A percentile compares a stretch with the other conserved stretches of the same genome.
Evolutionary conservation across 2,329 filamentous ascomycete species (phyloP).

Genomic region (Botryotinia convoluta): DNA sequence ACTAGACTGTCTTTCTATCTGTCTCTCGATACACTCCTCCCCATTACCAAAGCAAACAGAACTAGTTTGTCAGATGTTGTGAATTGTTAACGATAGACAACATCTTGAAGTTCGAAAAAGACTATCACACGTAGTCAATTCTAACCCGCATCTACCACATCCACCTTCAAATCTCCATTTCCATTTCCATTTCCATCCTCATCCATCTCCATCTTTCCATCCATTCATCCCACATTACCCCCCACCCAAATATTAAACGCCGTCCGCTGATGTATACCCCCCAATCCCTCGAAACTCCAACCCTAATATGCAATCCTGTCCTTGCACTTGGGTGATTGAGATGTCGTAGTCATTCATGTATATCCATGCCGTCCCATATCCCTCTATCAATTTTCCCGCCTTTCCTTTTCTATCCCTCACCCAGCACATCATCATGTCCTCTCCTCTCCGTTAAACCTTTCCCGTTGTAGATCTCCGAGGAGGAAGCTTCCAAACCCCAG

Average conservation of each 20-base stretch:
- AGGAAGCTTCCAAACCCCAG: slow-evolving; percentile 36
- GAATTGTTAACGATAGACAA: neutral
- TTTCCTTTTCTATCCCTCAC: neutral
- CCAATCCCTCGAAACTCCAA: slow-evolving; percentile 1
- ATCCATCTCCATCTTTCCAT: too few relatives aligned
- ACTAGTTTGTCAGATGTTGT: neutral
- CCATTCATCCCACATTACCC: neutral
- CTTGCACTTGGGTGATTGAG: neutral
- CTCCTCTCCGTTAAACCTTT: slow-evolving; percentile 31
- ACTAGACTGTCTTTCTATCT: neutral
- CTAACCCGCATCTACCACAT: neutral
- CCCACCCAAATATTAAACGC: slow-evolving; percentile 12
- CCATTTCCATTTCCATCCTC: too few relatives aligned
- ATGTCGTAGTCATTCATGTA: slow-evolving; percentile 11
- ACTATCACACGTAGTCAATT: neutral
- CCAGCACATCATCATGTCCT: neutral
- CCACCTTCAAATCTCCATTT: neutral
- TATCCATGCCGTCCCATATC: neutral
- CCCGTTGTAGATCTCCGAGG: slow-evolving; percentile 24
- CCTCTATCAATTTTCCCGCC: neutral
- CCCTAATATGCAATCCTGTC: neutral
- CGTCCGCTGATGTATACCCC: slow-evolving; percentile 13
- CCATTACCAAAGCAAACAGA: neutral
- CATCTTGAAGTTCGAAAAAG: neutral
- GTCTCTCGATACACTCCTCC: neutral